phyloP scores from a whole-genome alignment of 768 basidiomycete species.

The Scleroderma bovista region DNA sequence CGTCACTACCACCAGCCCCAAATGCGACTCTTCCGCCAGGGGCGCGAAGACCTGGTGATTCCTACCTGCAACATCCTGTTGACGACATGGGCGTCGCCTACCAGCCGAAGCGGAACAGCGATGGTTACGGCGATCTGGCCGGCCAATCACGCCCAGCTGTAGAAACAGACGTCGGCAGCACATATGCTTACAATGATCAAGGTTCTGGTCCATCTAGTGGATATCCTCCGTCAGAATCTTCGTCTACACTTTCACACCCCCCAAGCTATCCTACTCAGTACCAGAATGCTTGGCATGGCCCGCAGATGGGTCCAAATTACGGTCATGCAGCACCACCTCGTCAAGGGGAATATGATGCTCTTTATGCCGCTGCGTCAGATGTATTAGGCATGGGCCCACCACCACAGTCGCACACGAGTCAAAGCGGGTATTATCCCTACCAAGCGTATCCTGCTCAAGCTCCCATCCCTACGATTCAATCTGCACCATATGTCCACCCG shows the following conservation, averaged over 20 bases:
- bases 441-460: slow-evolving; percentile 16
- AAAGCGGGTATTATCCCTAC: slow-evolving; percentile 17
- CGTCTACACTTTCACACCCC: slow-evolving; percentile 14
- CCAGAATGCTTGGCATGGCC: slow-evolving; percentile 25
- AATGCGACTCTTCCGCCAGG: slow-evolving; percentile 18
- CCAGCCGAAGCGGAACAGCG: slow-evolving; percentile 20
- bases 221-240: slow-evolving; percentile 20
- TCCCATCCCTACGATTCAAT: slow-evolving; percentile 24
- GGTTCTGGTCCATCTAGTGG: slow-evolving; percentile 25
- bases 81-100: slow-evolving; percentile 23
- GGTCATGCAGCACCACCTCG: slow-evolving; percentile 20
- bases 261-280: slow-evolving; percentile 14
- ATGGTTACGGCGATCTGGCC: slow-evolving; percentile 20
- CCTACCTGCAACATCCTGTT: slow-evolving; percentile 26
- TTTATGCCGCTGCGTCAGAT: slow-evolving; percentile 75
- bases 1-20: slow-evolving; percentile 34
- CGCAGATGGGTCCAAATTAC: slow-evolving; percentile 18
- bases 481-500: slow-evolving; percentile 29
- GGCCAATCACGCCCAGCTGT: slow-evolving; percentile 18
- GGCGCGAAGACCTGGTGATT: slow-evolving; percentile 18
- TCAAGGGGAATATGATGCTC: slow-evolving; percentile 45
- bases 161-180: slow-evolving; percentile 34
- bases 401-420: slow-evolving; percentile 13
- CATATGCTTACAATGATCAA: slow-evolving; percentile 36
- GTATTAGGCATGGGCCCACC: slow-evolving; percentile 76